A percentile compares a stretch with the other conserved stretches of the same genome.
Evolutionary conservation across 2,329 filamentous ascomycete genomes (phyloP).

Genomic region (Alternaria metachromatica): DNA sequence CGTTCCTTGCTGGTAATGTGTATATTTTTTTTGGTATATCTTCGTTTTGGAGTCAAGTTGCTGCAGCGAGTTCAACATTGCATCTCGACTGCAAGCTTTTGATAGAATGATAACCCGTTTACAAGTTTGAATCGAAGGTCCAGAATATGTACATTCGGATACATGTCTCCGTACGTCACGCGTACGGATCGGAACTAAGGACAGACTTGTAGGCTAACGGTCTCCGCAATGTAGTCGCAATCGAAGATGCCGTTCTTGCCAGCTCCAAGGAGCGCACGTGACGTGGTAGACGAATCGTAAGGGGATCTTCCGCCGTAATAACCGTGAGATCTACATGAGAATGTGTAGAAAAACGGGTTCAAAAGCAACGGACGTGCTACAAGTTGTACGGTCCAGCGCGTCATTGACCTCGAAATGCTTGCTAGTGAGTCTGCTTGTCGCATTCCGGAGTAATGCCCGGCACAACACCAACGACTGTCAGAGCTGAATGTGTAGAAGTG

Average conservation of each 20-base stretch:
- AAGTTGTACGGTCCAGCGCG: neutral
- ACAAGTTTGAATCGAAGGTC: neutral
- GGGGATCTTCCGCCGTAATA: neutral
- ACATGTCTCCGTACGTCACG: neutral
- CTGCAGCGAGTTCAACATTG: neutral
- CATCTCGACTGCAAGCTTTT: neutral
- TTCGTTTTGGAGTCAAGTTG: neutral
- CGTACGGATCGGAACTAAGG: neutral
- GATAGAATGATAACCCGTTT: accelerated
- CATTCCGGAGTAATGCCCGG: neutral
- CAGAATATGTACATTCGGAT: neutral
- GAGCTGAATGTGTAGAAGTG: neutral
- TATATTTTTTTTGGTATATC: neutral
- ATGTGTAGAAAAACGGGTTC: neutral
- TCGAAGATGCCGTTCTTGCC: neutral
- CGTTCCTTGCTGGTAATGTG: neutral
- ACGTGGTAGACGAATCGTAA: neutral
- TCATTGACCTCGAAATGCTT: neutral
- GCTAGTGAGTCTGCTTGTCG: neutral
- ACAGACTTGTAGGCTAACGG: neutral
- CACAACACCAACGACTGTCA: neutral
- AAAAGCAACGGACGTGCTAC: neutral
- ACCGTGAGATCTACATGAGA: neutral
- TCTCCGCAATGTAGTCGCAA: neutral
- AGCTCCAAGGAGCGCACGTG: neutral